Conservation (phyloP, 305 asterid genomes). For the Fraxinus dipetala region DNA sequence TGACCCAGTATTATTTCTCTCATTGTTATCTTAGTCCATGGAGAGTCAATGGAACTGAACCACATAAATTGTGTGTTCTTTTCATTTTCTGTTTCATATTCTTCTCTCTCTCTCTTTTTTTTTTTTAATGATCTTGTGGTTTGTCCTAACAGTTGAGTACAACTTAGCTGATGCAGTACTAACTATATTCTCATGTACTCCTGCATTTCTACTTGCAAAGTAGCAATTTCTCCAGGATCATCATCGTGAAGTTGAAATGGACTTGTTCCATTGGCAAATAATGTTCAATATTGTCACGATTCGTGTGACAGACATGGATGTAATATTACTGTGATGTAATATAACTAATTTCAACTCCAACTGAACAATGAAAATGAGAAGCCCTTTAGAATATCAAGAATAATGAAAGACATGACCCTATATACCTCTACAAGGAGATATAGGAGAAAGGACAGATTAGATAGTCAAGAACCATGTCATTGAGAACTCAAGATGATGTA, state of each 20-base stretch:
- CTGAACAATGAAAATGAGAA: background rate
- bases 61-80: conserved; percentile 33
- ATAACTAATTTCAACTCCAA: background rate
- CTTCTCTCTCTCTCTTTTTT: background rate
- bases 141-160: background rate
- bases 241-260: background rate
- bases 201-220: background rate
- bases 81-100: conserved; percentile 32
- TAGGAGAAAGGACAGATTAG: background rate
- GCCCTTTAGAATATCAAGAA: background rate
- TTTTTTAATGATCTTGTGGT: background rate
- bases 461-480: background rate
- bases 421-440: background rate
- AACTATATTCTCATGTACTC: background rate
- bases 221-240: background rate
- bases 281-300: background rate
- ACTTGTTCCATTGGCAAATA: background rate
- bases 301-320: background rate
- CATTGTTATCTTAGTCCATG: background rate
- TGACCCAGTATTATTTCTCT: background rate
- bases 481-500: background rate
- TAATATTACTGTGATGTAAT: background rate
- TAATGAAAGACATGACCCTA: background rate
- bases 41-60: background rate
- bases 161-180: background rate